phyloP scores from a whole-genome alignment of 2,329 filamentous ascomycete species.

The Alternaria arbusti region DNA sequence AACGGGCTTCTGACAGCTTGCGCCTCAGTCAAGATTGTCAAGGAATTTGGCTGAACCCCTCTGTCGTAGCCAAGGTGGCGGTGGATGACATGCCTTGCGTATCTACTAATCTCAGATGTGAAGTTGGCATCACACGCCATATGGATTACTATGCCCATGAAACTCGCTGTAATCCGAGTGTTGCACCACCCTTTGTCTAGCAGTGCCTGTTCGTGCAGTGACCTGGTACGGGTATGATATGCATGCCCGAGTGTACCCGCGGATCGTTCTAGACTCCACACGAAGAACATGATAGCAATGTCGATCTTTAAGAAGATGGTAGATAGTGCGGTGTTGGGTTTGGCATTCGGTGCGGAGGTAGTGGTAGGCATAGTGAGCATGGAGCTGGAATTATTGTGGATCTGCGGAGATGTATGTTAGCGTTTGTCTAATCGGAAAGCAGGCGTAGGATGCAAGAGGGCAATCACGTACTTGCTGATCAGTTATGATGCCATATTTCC shows the following conservation, averaged over 20 bases:
- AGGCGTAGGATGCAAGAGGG: too few species aligned
- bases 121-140: background rate
- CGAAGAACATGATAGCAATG: slow-evolving; percentile 42
- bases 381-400: slow-evolving; percentile 17
- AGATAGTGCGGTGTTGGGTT: slow-evolving; percentile 5
- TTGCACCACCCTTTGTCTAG: background rate
- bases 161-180: too few species aligned
- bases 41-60: background rate
- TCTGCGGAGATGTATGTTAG: slow-evolving; percentile 6
- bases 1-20: background rate
- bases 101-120: too few species aligned
- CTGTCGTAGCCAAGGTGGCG: too few species aligned
- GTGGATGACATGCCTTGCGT: too few species aligned
- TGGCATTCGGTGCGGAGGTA: slow-evolving; percentile 28
- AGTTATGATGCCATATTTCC: slow-evolving; percentile 42
- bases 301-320: slow-evolving; percentile 33
- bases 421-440: background rate
- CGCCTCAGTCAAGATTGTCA: background rate
- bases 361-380: slow-evolving; percentile 18
- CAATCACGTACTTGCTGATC: slow-evolving; percentile 40
- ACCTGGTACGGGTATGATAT: background rate
- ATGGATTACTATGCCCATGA: background rate
- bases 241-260: slow-evolving; percentile 29
- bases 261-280: slow-evolving; percentile 34
- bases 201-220: background rate